Evolutionary conservation across 2,329 filamentous ascomycete species (phyloP).

Genomic region (Aspergillus ustus): DNA sequence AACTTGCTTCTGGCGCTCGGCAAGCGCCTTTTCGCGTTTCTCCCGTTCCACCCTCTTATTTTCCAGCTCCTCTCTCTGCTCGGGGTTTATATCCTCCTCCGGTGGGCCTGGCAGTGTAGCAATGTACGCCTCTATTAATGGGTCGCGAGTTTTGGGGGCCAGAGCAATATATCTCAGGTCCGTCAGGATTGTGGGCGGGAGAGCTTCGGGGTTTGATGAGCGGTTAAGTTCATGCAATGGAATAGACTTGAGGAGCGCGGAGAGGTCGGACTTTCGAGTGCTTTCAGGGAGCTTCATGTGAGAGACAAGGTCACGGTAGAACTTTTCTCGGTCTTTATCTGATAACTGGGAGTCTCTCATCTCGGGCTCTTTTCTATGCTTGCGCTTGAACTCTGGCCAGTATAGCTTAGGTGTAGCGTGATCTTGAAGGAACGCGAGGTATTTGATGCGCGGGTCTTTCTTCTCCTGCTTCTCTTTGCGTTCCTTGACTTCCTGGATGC

Average conservation of each 20-base stretch:
- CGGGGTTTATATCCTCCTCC: conserved; percentile 40
- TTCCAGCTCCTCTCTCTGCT: conserved; percentile 43
- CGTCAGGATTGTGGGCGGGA: conserved; percentile 48
- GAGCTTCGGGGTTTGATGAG: conserved; percentile 43
- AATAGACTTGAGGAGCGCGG: conserved; percentile 48
- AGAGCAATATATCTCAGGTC: conserved; percentile 52
- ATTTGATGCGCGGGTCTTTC: conserved; percentile 80
- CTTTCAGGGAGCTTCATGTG: conserved; percentile 52
- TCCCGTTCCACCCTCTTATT: conserved; percentile 46
- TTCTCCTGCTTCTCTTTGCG: conserved; percentile 76
- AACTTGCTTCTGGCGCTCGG: conserved; percentile 49
- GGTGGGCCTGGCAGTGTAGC: conserved; percentile 47
- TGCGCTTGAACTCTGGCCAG: conserved; percentile 95
- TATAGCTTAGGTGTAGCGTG: conserved; percentile 90
- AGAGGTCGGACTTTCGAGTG: conserved; percentile 52
- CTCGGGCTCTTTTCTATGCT: conserved; percentile 77
- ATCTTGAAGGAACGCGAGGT: conserved; percentile 78
- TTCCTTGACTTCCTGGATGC: conserved; percentile 73
- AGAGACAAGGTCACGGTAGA: conserved; percentile 53
- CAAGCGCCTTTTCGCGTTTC: conserved; percentile 50
- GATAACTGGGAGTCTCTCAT: conserved; percentile 61
- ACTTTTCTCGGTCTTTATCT: conserved; percentile 55
- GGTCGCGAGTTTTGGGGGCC: conserved; percentile 42
- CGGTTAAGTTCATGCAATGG: conserved; percentile 46
- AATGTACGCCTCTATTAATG: conserved; percentile 50